Evolutionary conservation across 2,329 filamentous ascomycete species (phyloP), one percentile per base, ranked within the genome.

Genomic region (Calonectria pseudoreteaudii): DNA sequence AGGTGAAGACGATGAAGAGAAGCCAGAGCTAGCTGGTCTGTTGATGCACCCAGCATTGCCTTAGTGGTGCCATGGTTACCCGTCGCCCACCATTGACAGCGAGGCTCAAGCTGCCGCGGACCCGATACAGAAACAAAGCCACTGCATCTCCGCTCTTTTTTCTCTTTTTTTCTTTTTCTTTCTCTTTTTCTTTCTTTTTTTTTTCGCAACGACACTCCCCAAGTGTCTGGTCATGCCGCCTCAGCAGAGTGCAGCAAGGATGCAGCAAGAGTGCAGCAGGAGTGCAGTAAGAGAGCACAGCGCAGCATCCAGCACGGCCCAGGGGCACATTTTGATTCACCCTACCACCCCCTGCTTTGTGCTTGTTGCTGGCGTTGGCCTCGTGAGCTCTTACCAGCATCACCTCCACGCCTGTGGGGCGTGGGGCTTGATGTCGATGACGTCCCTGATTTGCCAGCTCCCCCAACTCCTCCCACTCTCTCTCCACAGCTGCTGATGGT

Each of bases 401-500:
- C 66, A 71, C 75, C 78, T 80, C 79, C 79, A 79, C 79, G 74
- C 76, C 66, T 65, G 79, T 80, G 79, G 79, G 77, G 79, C 79
- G 77, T 80, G 79, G 79, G 79, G 79, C 79, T 73, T 74, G 68
- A 71, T 67, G 52, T 66, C 76, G 44, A 77, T 72, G 72, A 64
- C 62, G 72, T 49, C 71, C 44, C 75, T 80, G 79, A 80, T 80
- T 80, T 80, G 79, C 78, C 73, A 78, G 74, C 52, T 70, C 74
- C 68, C 66, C 62, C 72, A 67, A 53, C 53, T 77, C 41, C 79
- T 81, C 79, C 79, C 79, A 80, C 79, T 77, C 76, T 80, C 79
- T 71, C 76, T 80, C 79, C 79, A 79, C 79, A 78, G 75, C 72
- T 70, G 78, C 79, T 80, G 79, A 80, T 80, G 78, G 71, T 71